Conservation (phyloP, 495 filamentous ascomycete genomes). For the Penicillium parvum region DNA sequence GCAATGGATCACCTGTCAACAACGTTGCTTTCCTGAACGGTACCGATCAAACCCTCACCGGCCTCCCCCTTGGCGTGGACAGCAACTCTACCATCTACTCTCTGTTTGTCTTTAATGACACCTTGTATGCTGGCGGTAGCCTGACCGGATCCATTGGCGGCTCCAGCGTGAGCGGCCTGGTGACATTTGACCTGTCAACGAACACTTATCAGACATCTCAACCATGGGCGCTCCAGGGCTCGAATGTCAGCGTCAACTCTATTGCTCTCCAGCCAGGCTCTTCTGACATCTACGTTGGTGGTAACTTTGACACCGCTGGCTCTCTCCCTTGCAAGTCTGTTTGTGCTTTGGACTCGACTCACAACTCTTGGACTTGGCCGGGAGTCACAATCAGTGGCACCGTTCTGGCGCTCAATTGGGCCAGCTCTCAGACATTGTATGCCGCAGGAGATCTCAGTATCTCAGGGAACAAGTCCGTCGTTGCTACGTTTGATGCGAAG, state of each 20-base stretch:
- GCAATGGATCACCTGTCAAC: conserved; percentile 64
- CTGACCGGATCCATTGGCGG: conserved; percentile 65
- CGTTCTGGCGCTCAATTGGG: conserved; percentile 71
- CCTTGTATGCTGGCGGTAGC: conserved; percentile 76
- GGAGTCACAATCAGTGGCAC: conserved; percentile 64
- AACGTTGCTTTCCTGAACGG: conserved; percentile 76
- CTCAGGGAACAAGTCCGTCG: conserved; percentile 55
- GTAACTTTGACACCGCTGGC: conserved; percentile 77
- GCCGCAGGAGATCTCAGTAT: conserved; percentile 73
- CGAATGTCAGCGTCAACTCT: conserved; percentile 66
- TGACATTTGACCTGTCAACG: conserved; percentile 69
- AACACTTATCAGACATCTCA: conserved; percentile 57
- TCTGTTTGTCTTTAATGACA: conserved; percentile 60
- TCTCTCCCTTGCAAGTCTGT: conserved; percentile 74
- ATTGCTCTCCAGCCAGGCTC: conserved; percentile 64
- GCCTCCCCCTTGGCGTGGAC: conserved; percentile 62
- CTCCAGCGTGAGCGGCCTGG: conserved; percentile 63
- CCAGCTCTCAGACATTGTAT: conserved; percentile 60
- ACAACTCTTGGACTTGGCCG: conserved; percentile 72
- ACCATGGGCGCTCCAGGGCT: conserved; percentile 65
- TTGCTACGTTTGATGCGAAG: conserved; percentile 71
- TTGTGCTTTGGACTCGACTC: conserved; percentile 67
- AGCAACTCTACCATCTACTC: conserved; percentile 70
- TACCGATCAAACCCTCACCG: conserved; percentile 59
- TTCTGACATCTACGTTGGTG: conserved; percentile 77